Percentiles rank a stretch among this genome's conserved stretches.
phyloP scores from a whole-genome alignment of 2,329 filamentous ascomycete genomes.

The Phoma sp. region DNA sequence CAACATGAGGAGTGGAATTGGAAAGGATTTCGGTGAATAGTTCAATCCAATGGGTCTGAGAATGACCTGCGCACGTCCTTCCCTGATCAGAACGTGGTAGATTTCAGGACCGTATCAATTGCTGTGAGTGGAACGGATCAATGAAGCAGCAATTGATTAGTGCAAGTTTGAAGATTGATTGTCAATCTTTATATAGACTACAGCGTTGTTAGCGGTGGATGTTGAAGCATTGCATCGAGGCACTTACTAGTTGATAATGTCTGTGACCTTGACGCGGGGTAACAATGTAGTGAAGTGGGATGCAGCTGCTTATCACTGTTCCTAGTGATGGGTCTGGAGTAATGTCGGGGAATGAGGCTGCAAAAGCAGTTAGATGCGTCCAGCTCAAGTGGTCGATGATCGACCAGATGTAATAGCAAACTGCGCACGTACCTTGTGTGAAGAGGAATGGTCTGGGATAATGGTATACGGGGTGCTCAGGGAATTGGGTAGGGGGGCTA shows the following conservation, averaged over 20 bases:
- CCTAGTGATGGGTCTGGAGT: neutral
- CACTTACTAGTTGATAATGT: neutral
- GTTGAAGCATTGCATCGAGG: neutral
- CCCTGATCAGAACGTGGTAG: neutral
- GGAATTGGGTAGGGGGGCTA: constrained; percentile 9
- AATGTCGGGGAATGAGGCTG: neutral
- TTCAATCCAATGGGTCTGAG: no score
- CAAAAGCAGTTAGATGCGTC: constrained; percentile 3
- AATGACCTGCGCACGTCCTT: neutral
- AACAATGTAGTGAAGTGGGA: neutral
- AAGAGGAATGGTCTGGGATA: constrained; percentile 20
- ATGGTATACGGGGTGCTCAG: constrained; percentile 28
- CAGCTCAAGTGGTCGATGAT: neutral
- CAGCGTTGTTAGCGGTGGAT: neutral
- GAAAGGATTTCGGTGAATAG: no score
- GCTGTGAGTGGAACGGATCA: neutral
- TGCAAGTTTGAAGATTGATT: neutral
- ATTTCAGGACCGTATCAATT: neutral
- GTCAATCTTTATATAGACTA: no score
- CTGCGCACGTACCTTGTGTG: constrained; percentile 20
- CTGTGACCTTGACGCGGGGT: neutral
- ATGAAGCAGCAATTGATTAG: neutral
- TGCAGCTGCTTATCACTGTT: neutral
- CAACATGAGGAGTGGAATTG: constrained; percentile 43
- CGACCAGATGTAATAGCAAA: constrained; percentile 3